phyloP scores from a whole-genome alignment of 2,329 filamentous ascomycete species.

The Aspergillus cejpii region DNA sequence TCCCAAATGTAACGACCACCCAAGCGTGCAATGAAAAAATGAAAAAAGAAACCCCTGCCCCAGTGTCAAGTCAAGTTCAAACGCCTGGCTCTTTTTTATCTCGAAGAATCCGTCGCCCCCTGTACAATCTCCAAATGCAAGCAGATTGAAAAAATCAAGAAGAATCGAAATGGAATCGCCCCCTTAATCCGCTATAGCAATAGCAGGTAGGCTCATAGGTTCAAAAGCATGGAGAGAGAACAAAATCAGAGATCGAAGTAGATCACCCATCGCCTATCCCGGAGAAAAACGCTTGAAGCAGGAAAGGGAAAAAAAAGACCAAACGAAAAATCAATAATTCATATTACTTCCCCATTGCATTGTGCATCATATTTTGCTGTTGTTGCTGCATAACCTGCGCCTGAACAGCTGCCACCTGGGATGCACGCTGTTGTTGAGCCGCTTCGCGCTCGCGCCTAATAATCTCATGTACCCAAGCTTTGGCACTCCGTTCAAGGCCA shows the following conservation, averaged over 20 bases:
- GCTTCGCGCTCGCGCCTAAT: conserved; percentile 35
- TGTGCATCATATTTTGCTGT: conserved; percentile 40
- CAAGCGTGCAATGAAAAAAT: conserved; percentile 19
- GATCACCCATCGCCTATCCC: conserved; percentile 1
- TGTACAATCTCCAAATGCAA: conserved; percentile 20
- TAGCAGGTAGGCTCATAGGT: background rate
- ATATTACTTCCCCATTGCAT: conserved; percentile 33
- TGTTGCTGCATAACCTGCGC: conserved; percentile 34
- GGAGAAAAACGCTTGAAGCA: background rate
- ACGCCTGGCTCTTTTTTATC: conserved; percentile 25
- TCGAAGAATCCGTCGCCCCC: conserved; percentile 14
- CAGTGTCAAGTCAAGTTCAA: conserved; percentile 13
- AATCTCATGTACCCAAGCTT: conserved; percentile 33
- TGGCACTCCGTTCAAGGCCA: conserved; percentile 35
- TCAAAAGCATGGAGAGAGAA: conserved; percentile 1
- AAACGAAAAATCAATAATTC: background rate
- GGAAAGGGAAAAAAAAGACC: conserved; percentile 4
- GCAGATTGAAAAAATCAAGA: background rate
- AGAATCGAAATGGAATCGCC: background rate
- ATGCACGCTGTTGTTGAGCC: conserved; percentile 28
- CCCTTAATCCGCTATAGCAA: background rate
- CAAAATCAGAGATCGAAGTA: conserved; percentile 13
- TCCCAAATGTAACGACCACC: conserved; percentile 25
- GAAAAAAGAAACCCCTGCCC: conserved; percentile 13
- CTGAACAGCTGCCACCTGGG: conserved; percentile 29